Base-by-base conservation (phyloP, 2,329 filamentous ascomycete genomes). In the Penicillium oxalicum region DNA sequence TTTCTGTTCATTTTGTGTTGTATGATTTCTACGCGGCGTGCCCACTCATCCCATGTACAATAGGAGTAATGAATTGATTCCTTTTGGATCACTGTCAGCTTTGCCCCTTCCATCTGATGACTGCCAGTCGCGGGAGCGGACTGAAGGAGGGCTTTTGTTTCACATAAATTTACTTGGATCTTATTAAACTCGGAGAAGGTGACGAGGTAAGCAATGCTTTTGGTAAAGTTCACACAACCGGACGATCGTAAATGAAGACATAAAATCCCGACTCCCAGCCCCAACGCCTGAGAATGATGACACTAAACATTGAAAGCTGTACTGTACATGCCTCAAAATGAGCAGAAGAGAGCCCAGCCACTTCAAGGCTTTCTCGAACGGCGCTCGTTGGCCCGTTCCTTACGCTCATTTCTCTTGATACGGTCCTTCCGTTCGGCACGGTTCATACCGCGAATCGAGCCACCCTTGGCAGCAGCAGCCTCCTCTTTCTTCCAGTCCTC, bases 401-500 rank as follows among this genome's bases (percentile, higher is more conserved):
- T 78, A 58, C 84, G 74, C 70, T 87, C 83, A 67, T 87, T 74
- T 29, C 72, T 62, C 57, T 69, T 70, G 58, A 82, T 88, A 57
- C 83, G 76, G 69, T 81, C 83, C 61, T 87, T 80, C 57, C 77
- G 78, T 71, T 91, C 88, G 61, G 80, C 69, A 77, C 83, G 63
- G 73, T 79, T 67, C 82, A 79, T 58, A 74, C 84, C 67, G 80
- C 84, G 78, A 59, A 87, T 78, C 26, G 57, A 82, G 81, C 64
- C 84, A 78, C 70, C 86, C 81, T 54, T 71, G 72, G 71, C 64
- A 77, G 74, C 60, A 50, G 62, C 62, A n/a, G 68, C 73, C 35
- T 74, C 77, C 72, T 88, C 84, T 65, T 81, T 82, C 68, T 85
- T 81, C 68, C 86, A 84, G 62, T 81, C 80, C 65, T 86, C 81